These are phyloP conservation scores for Tulasnella sp. DNA, from an alignment of 768 basidiomycete genomes.

Conservation along the genomic window DNA sequence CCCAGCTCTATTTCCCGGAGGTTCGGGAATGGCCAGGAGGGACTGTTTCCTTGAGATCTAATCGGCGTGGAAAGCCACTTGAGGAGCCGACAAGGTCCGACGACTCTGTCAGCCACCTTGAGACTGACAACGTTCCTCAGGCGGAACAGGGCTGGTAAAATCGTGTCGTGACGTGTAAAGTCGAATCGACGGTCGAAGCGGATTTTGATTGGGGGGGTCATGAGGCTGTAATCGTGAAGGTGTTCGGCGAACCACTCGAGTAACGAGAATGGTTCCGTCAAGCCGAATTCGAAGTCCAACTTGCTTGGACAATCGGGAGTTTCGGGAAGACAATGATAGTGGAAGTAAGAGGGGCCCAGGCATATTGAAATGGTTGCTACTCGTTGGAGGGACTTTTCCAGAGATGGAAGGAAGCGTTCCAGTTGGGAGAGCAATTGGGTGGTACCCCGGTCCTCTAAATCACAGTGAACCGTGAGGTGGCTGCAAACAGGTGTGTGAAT, in stretches of 20 bases:
- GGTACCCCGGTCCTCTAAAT: too few species aligned
- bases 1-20: background rate
- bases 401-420: background rate
- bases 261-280: background rate
- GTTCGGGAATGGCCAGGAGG: background rate
- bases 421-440: background rate
- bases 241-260: background rate
- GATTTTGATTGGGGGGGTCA: background rate
- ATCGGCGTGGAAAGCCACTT: background rate
- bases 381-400: background rate
- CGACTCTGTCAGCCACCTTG: background rate
- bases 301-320: background rate
- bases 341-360: background rate
- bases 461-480: background rate
- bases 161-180: background rate
- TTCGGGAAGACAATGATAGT: background rate
- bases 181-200: background rate
- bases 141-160: background rate
- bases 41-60: background rate
- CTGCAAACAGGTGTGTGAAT: background rate
- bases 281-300: background rate
- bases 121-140: background rate
- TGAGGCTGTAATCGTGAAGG: background rate
- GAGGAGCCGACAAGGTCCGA: background rate
- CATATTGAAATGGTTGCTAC: background rate